Evolutionary conservation across 1,284 basidiomycete genomes (phyloP).

Genomic region (Mycena citricolor): DNA sequence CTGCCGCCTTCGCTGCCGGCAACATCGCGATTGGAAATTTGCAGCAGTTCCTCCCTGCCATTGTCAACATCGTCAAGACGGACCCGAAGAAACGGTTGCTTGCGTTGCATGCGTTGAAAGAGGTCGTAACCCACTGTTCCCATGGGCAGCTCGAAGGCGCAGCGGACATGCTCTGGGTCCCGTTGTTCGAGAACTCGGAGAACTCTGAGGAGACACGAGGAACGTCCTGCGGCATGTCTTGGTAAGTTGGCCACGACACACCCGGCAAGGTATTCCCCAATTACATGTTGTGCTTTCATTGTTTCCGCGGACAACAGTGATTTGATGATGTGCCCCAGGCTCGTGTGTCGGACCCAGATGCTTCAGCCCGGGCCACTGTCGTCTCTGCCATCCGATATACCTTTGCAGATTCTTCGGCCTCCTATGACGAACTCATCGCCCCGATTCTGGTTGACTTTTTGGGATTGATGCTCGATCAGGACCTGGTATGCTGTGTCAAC

Average conservation of each 20-base stretch:
- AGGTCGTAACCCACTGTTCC: slow-evolving; percentile 91
- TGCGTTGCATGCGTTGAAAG: slow-evolving; percentile 90
- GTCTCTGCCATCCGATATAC: slow-evolving; percentile 95
- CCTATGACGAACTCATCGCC: slow-evolving; percentile 87
- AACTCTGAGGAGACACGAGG: slow-evolving; percentile 88
- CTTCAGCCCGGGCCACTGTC: slow-evolving; percentile 83
- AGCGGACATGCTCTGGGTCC: slow-evolving; percentile 87
- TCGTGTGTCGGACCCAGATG: slow-evolving; percentile 66
- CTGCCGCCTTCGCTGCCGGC: slow-evolving; percentile 91
- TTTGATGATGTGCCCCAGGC: slow-evolving; percentile 39
- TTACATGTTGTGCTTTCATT: slow-evolving; percentile 65
- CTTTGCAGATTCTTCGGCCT: slow-evolving; percentile 81
- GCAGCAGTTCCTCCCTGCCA: slow-evolving; percentile 79
- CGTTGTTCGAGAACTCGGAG: slow-evolving; percentile 84
- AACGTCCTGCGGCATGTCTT: slow-evolving; percentile 95
- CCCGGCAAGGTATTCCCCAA: slow-evolving; percentile 83
- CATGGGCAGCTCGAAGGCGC: slow-evolving; percentile 80
- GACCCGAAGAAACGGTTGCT: slow-evolving; percentile 80
- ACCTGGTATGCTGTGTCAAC: slow-evolving; percentile 82
- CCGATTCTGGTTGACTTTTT: slow-evolving; percentile 90
- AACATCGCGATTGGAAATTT: slow-evolving; percentile 95
- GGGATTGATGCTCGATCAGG: slow-evolving; percentile 80
- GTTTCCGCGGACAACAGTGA: slow-evolving; percentile 2
- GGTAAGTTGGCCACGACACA: slow-evolving; percentile 93
- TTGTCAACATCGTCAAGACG: slow-evolving; percentile 79